phyloP scores from a whole-genome alignment of 345 rosid genomes.

The Salix brachista region DNA sequence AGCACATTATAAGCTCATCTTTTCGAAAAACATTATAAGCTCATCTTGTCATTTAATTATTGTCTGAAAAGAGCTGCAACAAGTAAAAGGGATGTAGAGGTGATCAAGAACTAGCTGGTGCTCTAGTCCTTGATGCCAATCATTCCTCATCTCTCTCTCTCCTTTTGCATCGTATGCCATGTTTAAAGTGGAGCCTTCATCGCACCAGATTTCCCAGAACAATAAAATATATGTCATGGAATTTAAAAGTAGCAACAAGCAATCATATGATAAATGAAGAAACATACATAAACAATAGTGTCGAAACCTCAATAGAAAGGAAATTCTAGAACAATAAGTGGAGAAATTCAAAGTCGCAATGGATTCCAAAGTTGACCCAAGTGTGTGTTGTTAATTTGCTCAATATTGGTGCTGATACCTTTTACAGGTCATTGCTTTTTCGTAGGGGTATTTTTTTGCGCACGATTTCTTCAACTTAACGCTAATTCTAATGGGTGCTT shows the following conservation, averaged over 20 bases:
- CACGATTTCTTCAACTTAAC: slow-evolving; percentile 28
- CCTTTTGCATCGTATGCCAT: slow-evolving; percentile 12
- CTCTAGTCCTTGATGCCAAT: slow-evolving; percentile 15
- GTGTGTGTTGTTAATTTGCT: not conserved
- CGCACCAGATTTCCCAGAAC: not conserved
- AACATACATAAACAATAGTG: not conserved
- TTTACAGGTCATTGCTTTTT: slow-evolving; percentile 12
- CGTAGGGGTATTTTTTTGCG: not conserved
- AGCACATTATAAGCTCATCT: not conserved
- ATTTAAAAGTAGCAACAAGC: not conserved
- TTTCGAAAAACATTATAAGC: not conserved
- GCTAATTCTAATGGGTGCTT: slow-evolving; percentile 22
- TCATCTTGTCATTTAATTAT: slow-evolving; percentile 1
- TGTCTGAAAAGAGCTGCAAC: not conserved
- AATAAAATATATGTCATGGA: not conserved
- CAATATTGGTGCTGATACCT: slow-evolving; percentile 8
- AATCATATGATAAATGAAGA: not conserved
- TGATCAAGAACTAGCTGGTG: not conserved
- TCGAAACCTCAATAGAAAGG: not conserved
- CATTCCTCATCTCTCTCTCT: slow-evolving; percentile 19
- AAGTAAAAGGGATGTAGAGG: not conserved
- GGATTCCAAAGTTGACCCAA: slow-evolving; percentile 45
- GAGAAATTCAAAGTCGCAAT: slow-evolving; percentile 30
- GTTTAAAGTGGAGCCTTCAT: slow-evolving; percentile 15
- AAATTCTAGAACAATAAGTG: slow-evolving; percentile 15